Conservation (phyloP, 1,284 basidiomycete species). For the Neonothopanus nambi region DNA sequence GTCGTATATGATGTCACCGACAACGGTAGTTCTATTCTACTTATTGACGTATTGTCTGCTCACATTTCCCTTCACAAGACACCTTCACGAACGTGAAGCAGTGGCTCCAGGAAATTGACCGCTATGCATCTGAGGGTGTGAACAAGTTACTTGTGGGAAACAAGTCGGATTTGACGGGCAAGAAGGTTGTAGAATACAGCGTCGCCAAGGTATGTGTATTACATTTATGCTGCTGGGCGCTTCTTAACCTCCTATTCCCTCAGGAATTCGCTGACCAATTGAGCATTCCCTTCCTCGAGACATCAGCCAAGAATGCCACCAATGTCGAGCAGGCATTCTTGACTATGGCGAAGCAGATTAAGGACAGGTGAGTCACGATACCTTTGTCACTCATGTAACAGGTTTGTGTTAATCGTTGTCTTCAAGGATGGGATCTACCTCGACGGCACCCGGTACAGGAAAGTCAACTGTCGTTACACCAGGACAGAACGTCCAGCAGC, state of each 20-base stretch:
- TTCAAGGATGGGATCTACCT: constrained; percentile 74
- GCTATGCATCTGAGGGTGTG: constrained; percentile 98
- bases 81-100: constrained; percentile 99
- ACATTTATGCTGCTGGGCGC: not conserved
- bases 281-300: constrained; percentile 96
- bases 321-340: constrained; percentile 99
- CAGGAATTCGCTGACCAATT: constrained; percentile 97
- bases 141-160: constrained; percentile 98
- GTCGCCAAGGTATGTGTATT: constrained; percentile 80
- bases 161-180: constrained; percentile 96
- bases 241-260: constrained; percentile 6
- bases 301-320: constrained; percentile 97
- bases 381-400: not conserved
- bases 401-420: constrained; percentile 15
- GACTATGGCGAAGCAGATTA: constrained; percentile 99
- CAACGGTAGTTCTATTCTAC: constrained; percentile 61
- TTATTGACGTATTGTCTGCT: constrained; percentile 10
- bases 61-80: constrained; percentile 48
- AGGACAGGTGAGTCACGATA: constrained; percentile 71
- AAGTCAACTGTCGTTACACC: constrained; percentile 72
- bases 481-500: constrained; percentile 77
- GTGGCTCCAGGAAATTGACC: constrained; percentile 99
- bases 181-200: constrained; percentile 99
- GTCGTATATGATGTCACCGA: constrained; percentile 99
- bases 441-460: constrained; percentile 67